phyloP scores from a whole-genome alignment of 73 alveolate genomes.

The Tetrahymena borealis region DNA sequence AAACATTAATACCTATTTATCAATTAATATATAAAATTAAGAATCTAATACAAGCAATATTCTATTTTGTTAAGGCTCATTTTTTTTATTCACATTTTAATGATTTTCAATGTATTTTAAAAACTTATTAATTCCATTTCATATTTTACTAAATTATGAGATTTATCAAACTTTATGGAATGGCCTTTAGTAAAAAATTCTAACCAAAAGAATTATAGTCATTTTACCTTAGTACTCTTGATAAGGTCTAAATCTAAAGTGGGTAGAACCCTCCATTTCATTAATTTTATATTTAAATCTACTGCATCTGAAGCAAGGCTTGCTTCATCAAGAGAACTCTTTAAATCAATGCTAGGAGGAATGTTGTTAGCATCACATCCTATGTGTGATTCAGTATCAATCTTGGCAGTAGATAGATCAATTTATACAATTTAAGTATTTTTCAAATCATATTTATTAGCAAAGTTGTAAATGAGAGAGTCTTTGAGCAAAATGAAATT shows the following conservation, averaged over 20 bases:
- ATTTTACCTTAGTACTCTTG: constrained; percentile 48
- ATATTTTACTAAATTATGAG: too few relatives aligned
- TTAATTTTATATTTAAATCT: constrained; percentile 88
- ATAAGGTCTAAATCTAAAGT: constrained; percentile 68
- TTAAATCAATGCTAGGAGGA: not conserved
- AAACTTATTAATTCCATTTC: too few relatives aligned
- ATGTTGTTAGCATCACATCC: not conserved
- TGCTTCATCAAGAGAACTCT: constrained; percentile 2
- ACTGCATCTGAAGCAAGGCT: constrained; percentile 85
- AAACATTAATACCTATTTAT: constrained; percentile 53
- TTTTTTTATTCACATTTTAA: too few relatives aligned
- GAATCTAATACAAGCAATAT: too few relatives aligned
- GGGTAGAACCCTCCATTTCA: constrained; percentile 99
- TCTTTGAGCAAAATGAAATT: not conserved
- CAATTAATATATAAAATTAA: not conserved
- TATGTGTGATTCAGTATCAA: not conserved
- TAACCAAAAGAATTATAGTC: too few relatives aligned
- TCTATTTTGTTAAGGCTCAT: too few relatives aligned
- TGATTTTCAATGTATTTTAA: too few relatives aligned
- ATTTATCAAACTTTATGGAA: too few relatives aligned
- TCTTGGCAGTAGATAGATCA: not conserved
- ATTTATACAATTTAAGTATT: not conserved
- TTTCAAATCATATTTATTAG: not conserved
- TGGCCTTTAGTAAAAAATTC: too few relatives aligned
- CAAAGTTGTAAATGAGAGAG: not conserved